Base-by-base conservation (phyloP, 345 rosid species). In the Microthlaspi erraticum region DNA sequence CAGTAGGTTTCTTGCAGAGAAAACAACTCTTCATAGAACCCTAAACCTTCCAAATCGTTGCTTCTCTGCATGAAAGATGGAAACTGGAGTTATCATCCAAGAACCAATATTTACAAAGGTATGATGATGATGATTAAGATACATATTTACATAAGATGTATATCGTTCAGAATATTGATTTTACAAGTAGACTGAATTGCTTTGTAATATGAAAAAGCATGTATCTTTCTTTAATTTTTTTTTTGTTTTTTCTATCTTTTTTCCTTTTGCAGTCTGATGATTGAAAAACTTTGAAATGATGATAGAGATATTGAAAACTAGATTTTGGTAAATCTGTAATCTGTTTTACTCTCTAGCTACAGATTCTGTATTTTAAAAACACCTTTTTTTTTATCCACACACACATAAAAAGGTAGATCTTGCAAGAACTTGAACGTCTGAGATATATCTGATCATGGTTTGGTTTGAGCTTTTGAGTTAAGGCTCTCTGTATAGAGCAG, bases 21-120 rank as follows among this genome's bases (percentile, higher is more conserved):
- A 67, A 74, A 60, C 73, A 67, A 67, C 73, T 59, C 14, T 59
- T 50, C 52, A 51, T 59, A 26, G 29, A 26, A 48, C 72, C 49
- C 60, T 66, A 59, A 73, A 65, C 37, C 71, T 73, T 73, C 37
- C 43, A 73, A 34, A 46, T 64, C 49, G 20, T 36, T 42, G 9
- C 33, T 66, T 50, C 60, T 31, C 75, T 45, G 76, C 73, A 80
- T 75, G 78, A 81, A 46, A 60, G 65, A 87, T 88, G 97, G 89
- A 83, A 50, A 81, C 91, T 34, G 91, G 72, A 88, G 78, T 70
- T 60, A 39, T 78, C 53, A 73, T 60, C 55, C 71, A 71, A 63
- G 87, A 84, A 78, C 49, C 76, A 5, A 17, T 60, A 41, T 17
- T 82, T 36, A 12, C 66, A 58, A 55, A 32, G 88, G 95, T 88